Conservation (phyloP, 768 basidiomycete species). For the Podaxis sp. region DNA sequence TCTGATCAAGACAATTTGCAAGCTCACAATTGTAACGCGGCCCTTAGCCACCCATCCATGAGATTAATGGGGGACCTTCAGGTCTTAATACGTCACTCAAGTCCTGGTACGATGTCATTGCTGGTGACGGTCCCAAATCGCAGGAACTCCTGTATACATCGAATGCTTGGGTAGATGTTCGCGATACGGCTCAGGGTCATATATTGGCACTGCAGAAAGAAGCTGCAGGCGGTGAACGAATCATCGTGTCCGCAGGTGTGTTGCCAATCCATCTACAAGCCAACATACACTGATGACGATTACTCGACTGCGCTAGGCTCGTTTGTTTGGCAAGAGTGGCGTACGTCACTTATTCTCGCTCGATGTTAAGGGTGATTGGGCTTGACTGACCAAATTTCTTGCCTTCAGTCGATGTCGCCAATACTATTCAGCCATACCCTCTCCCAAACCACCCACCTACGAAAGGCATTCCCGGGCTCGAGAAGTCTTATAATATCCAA, state of each 20-base stretch:
- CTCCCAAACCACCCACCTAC: slow-evolving; percentile 24
- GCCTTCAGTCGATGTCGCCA: slow-evolving; percentile 31
- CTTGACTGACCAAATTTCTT: background rate
- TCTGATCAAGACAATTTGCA: too few species aligned
- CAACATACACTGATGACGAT: background rate
- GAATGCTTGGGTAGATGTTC: slow-evolving; percentile 48
- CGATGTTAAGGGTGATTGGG: background rate
- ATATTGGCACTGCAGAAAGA: slow-evolving; percentile 48
- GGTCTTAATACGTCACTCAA: slow-evolving; percentile 41
- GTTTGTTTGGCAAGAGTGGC: slow-evolving; percentile 36
- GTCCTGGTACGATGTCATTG: slow-evolving; percentile 27
- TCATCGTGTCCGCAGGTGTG: slow-evolving; percentile 46
- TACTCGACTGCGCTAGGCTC: slow-evolving; percentile 16
- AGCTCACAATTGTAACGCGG: background rate
- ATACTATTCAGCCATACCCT: slow-evolving; percentile 25
- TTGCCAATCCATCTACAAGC: background rate
- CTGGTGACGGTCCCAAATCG: slow-evolving; percentile 21
- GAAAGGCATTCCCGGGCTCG: slow-evolving; percentile 28
- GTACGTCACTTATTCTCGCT: slow-evolving; percentile 21
- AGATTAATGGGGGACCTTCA: slow-evolving; percentile 28
- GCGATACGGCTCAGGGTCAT: slow-evolving; percentile 59
- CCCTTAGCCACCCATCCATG: slow-evolving; percentile 43
- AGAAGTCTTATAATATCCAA: slow-evolving; percentile 19
- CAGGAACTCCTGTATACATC: slow-evolving; percentile 20
- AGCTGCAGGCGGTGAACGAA: slow-evolving; percentile 55